Evolutionary conservation across 192 early-diverging fungal genomes (phyloP).

Genomic region (Backusella australiensis): DNA sequence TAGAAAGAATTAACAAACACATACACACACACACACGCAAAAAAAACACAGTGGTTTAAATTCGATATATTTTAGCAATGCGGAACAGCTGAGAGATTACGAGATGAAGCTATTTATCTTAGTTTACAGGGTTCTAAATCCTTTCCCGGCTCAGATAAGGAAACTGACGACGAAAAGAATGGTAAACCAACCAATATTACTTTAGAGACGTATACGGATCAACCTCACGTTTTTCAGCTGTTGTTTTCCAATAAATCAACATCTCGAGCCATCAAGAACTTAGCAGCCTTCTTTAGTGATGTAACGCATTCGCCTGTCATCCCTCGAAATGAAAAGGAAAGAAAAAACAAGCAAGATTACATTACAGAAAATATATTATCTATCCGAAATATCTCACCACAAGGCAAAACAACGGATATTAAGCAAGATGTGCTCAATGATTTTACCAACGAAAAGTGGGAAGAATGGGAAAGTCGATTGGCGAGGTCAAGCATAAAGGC

Average conservation of each 20-base stretch:
- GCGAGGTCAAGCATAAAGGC: background rate
- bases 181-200: conserved; percentile 24
- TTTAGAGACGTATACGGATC: conserved; percentile 46
- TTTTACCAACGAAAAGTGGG: background rate
- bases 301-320: background rate
- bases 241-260: conserved; percentile 16
- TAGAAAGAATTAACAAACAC: background rate
- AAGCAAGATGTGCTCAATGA: background rate
- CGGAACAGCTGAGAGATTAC: conserved; percentile 43
- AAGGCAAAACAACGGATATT: conserved; percentile 1
- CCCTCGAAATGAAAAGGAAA: background rate
- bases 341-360: background rate
- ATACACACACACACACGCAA: background rate
- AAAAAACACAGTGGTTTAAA: background rate
- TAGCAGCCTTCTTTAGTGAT: conserved; percentile 22
- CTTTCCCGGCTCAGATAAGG: background rate
- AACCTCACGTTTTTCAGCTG: conserved; percentile 52
- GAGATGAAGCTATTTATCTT: conserved; percentile 49
- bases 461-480: conserved; percentile 4
- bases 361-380: background rate
- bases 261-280: background rate
- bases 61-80: conserved; percentile 28
- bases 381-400: background rate
- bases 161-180: background rate
- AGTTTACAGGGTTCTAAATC: conserved; percentile 32